Base-by-base conservation (phyloP, 2,329 filamentous ascomycete genomes). In the Aspergillus arachidicola region DNA sequence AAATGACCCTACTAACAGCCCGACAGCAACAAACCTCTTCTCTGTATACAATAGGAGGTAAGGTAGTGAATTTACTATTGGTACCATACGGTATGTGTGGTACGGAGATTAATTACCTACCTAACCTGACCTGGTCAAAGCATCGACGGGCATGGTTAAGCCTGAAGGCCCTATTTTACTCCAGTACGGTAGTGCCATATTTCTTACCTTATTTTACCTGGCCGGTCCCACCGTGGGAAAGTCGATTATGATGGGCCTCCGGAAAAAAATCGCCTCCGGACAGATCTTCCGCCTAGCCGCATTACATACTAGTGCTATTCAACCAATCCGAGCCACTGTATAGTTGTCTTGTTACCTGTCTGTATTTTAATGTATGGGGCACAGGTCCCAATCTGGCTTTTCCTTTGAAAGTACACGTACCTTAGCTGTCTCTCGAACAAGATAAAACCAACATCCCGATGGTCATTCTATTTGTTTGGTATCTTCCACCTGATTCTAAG, bases 251-350 rank as follows among this genome's bases (percentile, higher is more conserved):
- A 54, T 51, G 36, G 45, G 23, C 43, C 51, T 51, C 36, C 61
- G 64, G 62, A 63, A 63, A 60, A 68, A 64, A 57, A 60, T 61
- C 59, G 61, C 51, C 55, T 63, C 65, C 63, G 61, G 60, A 59
- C 57, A 51, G 61, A 66, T 63, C 60, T 54, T 59, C 59, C 45
- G 61, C 45, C 54, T 59, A 46, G 57, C 43, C 61, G 60, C 50
- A 34, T 34, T 46, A 57, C 48, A 51, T 51, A 26, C 23, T 26
- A 51, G 26, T 51, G 34, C 26, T n/a, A 2, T 34, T 21, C 48
- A 32, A 32, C 48, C 48, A 51, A 51, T 51, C 48, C 28, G 28
- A 51, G 48, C 16, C 26, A 32, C 9, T 11, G 9, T 51, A 11
- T 34, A 32, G 28, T 38, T 55, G 51, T 34, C 28, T 36, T 53